Percentiles rank a stretch among this genome's conserved stretches.
These are phyloP conservation scores for Globisporangium alternatum DNA, from an alignment of 352 stramenopile genomes.

Conservation along the genomic window DNA sequence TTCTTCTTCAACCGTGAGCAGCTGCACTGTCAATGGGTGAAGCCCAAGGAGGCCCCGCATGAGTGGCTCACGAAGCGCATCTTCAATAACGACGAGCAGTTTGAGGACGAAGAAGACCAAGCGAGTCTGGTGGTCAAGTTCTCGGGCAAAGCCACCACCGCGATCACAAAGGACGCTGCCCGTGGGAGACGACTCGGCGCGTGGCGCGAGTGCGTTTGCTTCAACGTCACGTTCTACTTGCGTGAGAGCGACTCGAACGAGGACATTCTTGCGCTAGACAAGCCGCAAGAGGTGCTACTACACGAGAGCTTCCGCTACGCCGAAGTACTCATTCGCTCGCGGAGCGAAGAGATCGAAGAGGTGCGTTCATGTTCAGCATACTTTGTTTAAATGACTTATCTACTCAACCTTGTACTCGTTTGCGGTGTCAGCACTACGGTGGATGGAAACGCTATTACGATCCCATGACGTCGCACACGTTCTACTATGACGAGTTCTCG, in stretches of 20 bases:
- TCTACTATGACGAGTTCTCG: conserved; percentile 62
- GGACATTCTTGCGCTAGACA: conserved; percentile 38
- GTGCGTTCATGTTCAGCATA: conserved; percentile 7
- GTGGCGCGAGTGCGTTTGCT: conserved; percentile 55
- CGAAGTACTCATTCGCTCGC: conserved; percentile 42
- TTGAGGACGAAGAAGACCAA: conserved; percentile 49
- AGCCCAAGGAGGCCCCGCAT: conserved; percentile 27
- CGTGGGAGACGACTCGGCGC: conserved; percentile 38
- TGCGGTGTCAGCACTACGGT: conserved; percentile 21
- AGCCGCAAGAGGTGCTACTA: conserved; percentile 45
- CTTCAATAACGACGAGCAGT: conserved; percentile 39
- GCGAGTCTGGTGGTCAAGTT: conserved; percentile 45
- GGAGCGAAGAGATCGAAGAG: conserved; percentile 68
- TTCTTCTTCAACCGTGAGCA: conserved; percentile 72
- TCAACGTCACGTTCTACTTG: conserved; percentile 58
- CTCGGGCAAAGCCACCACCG: conserved; percentile 27
- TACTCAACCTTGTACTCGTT: neutral
- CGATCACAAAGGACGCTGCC: conserved; percentile 38
- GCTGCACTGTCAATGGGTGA: conserved; percentile 56
- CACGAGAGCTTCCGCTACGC: conserved; percentile 55
- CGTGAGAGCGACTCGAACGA: conserved; percentile 23
- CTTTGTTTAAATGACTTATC: neutral
- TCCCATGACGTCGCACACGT: conserved; percentile 43
- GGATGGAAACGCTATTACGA: conserved; percentile 69
- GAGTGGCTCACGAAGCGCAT: conserved; percentile 62